Evolutionary conservation across 495 filamentous ascomycete genomes (phyloP), one percentile per base, ranked within the genome.

Genomic region (Trichoderma orchidacearum): DNA sequence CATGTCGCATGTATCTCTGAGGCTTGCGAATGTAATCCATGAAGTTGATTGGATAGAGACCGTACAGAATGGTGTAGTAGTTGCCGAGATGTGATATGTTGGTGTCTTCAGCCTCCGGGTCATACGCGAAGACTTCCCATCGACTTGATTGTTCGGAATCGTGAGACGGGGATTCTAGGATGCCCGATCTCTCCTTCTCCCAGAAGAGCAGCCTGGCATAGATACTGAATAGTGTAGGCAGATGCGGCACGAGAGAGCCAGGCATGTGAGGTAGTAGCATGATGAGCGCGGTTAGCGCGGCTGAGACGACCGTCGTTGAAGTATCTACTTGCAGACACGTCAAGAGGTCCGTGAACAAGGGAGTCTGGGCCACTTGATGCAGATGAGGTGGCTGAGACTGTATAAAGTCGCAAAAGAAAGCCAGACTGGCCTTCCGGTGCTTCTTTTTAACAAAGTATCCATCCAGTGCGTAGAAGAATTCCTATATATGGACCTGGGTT

Each of bases 231-330:
- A 89, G 72, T 35, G 79, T 75, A 18, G 84, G 79, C 5, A 90
- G 70, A 61, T 81, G 78, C 12, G 74, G 68, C 7, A 77, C 77
- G 7, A 87, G 64, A 7, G 83, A 80, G 65, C 76, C 82, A 0
- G 85, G 85, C 58, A 89, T 83, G 64, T 85, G 84, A 12, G 86
- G 86, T 54, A 90, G 69, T 48, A 89, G 80, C 86, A 89, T 89
- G 59, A 83, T 81, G 58, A 90, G 62, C 5, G 79, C 72, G 9
- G 83, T 81, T 54, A 90, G 66, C 8, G 86, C 84, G 30, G 86
- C 67, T 13, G 81, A 81, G 11, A 89, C 74, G 8, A 84, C 80
- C 11, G 80, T 79, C 0, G 85, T 83, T 1, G 83, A 86, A 13
- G 84, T 85, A 62, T 90, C 86, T 48, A 79, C 76, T 62, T 86